Evolutionary conservation across 805 yeast genomes (phyloP), one percentile per base, ranked within the genome.

Genomic region (Zygosaccharomyces pseudorouxii): DNA sequence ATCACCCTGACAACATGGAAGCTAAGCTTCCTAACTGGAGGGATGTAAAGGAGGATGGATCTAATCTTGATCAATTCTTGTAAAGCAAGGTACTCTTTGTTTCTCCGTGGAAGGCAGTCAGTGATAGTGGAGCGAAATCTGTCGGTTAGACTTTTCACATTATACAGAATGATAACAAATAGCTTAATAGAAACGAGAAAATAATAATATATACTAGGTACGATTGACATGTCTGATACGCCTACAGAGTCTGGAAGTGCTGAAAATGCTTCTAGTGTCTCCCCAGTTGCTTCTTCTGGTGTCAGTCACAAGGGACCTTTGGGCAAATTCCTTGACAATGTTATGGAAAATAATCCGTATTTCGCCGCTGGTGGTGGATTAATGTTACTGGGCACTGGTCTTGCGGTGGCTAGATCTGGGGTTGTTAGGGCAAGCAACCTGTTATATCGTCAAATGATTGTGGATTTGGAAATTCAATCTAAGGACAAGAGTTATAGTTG

Each of bases 281-380:
- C 30, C 20, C 25, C 45, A 33, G 36, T 23, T 12, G 35, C 22
- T 38, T 41, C 42, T 6, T 38, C 49, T 36, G 63, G 64, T 8
- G 55, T 10, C 11, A 25, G 11, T 25, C 10, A 25, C 2, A 25
- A 64, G 0, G 68, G 71, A 0, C 63, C 67, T 59, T 63, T 71
- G 0, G 53, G 62, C 1, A 54, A 52, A 49, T 68, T 82, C 4
- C 68, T 80, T 58, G 68, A 76, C 37, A 81, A 79, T 47, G 77
- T 81, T 2, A 72, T 86, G 50, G 75, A 75, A 19, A 76, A 79
- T 31, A 92, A 92, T 64, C 98, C 97, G n/a, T 89, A 89, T 66
- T 92, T 93, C 71, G 93, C 97, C 1, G 99, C 98, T 0, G 99
- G 99, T 60, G 97, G 97, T 58, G 99, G 99, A 0, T 72, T 93